phyloP scores from a whole-genome alignment of 179 eudicot species.

The Beta macrorhiza region DNA sequence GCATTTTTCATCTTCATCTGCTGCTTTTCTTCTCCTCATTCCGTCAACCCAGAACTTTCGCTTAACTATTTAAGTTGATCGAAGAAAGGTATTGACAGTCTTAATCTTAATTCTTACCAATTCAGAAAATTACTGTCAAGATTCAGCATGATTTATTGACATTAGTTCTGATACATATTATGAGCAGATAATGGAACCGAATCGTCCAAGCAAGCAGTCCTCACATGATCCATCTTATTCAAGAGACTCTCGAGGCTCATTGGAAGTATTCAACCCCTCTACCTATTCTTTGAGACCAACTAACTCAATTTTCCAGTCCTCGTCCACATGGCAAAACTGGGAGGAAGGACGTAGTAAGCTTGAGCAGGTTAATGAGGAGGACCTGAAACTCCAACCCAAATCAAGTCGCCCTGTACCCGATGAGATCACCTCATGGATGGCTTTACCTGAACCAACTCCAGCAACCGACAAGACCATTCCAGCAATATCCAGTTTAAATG shows the following conservation, averaged over 20 bases:
- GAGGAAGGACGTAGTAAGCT: conserved; percentile 34
- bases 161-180: conserved; percentile 4
- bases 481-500: conserved; percentile 17
- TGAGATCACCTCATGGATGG: conserved; percentile 92
- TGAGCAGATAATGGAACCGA: conserved; percentile 34
- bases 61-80: conserved; percentile 11
- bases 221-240: conserved; percentile 48
- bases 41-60: not conserved
- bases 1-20: not conserved
- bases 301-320: conserved; percentile 38
- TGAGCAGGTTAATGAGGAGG: conserved; percentile 36
- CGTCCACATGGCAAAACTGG: conserved; percentile 56
- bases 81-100: not conserved
- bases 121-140: not conserved
- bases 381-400: conserved; percentile 21
- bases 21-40: not conserved
- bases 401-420: conserved; percentile 31
- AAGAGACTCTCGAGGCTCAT: conserved; percentile 79
- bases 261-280: conserved; percentile 89
- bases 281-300: conserved; percentile 32
- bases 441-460: conserved; percentile 49
- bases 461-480: conserved; percentile 22
- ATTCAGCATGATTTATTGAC: not conserved
- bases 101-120: not conserved
- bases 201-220: conserved; percentile 30